Evolutionary conservation across 345 rosid genomes (phyloP), one percentile per base, ranked within the genome.

Genomic region (Ceriops zippeliana): DNA sequence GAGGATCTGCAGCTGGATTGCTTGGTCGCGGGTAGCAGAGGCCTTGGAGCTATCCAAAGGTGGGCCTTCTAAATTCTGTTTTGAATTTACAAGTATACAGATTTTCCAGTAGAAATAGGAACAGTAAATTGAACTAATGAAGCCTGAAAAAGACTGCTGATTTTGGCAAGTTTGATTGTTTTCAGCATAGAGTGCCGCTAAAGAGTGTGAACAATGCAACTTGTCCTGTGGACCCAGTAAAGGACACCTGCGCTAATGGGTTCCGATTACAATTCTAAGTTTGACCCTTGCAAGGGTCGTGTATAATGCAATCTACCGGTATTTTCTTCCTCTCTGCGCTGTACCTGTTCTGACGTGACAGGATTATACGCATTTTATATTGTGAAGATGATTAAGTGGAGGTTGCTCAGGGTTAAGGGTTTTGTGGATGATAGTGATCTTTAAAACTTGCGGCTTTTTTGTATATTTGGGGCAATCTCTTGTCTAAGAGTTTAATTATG

Each of bases 1-100:
- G 86, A 83, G 30, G 74, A 83, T 72, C 80, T 86, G 21, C 80
- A 78, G 78, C 79, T 83, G 17, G 79, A 82, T 65, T 72, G 79
- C 1, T 73, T 86, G 22, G 83, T 83, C 30, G 73, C 82, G 2
- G 90, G 87, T 56, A 83, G 90, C 73, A 73, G 90, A 60, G 90
- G 90, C 1, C 69, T 86, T 3, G 84, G 90, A 62, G 38, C 75
- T 21, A 57, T 86, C 68, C 78, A 86, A 60, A 78, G 90, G 86
- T 83, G 67, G 5, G 21, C 21, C 32, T 31, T 31, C 6, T 3
- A 31, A 31, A 4, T 31, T 31, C 32, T 31, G 32, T 31, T 31
- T 31, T 31, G 32, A 31, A 31, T 31, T 31, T 31, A 31, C 32
- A 31, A 31, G 32, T 6, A 31, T 31, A 31, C 32, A 5, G 32